Evolutionary conservation across 2,329 filamentous ascomycete genomes (phyloP).

Genomic region (Colletotrichum salicis): DNA sequence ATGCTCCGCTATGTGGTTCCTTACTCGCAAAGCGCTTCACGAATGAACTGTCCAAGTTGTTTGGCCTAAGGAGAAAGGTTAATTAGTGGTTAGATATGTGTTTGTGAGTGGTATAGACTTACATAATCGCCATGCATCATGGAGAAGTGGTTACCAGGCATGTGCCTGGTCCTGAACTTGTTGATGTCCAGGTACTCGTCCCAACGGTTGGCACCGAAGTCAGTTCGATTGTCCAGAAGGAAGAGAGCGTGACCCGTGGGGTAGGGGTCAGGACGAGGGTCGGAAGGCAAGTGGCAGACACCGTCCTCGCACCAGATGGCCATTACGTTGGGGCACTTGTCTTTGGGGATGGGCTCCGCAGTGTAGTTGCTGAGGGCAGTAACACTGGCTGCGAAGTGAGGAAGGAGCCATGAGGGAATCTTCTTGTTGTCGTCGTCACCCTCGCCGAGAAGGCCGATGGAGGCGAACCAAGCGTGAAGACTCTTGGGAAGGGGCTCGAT

Average conservation of each 20-base stretch:
- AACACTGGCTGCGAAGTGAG: conserved; percentile 77
- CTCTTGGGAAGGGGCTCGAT: conserved; percentile 73
- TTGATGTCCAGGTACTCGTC: conserved; percentile 70
- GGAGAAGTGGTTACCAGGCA: conserved; percentile 79
- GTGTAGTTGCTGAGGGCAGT: conserved; percentile 76
- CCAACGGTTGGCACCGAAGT: conserved; percentile 78
- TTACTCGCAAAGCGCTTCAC: conserved; percentile 46
- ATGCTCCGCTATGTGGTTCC: conserved; percentile 21
- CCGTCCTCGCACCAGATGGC: conserved; percentile 80
- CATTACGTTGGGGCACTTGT: conserved; percentile 69
- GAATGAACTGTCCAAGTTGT: conserved; percentile 47
- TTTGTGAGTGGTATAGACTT: conserved; percentile 34
- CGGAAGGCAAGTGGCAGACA: conserved; percentile 73
- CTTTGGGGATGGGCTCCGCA: conserved; percentile 69
- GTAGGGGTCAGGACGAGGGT: conserved; percentile 72
- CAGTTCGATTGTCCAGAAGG: conserved; percentile 77
- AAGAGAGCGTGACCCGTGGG: conserved; percentile 72
- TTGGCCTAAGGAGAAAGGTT: conserved; percentile 45
- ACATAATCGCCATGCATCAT: conserved; percentile 75
- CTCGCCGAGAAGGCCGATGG: conserved; percentile 76
- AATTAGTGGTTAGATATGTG: conserved; percentile 14
- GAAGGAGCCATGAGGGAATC: conserved; percentile 78
- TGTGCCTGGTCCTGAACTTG: conserved; percentile 72
- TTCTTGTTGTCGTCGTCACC: conserved; percentile 62
- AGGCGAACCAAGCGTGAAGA: conserved; percentile 78